phyloP scores from a whole-genome alignment of 768 basidiomycete species.

The Termitomyces sp. region DNA sequence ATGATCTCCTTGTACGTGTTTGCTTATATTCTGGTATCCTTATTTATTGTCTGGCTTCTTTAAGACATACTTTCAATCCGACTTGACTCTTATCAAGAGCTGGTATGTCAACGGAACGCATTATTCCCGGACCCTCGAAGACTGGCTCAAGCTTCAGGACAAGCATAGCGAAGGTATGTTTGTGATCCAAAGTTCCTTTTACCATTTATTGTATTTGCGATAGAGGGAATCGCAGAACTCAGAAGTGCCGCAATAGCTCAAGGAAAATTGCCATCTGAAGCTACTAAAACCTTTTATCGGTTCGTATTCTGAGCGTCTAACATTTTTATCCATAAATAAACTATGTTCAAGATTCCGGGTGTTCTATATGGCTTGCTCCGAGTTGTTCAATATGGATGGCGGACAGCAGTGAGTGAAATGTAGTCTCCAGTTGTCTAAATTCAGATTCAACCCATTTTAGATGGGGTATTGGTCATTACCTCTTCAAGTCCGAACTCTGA shows the following conservation, averaged over 20 bases:
- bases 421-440: slow-evolving; percentile 6
- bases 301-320: background rate
- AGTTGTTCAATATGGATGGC: slow-evolving; percentile 58
- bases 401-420: slow-evolving; percentile 56
- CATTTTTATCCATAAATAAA: background rate
- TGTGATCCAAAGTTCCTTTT: too few species aligned
- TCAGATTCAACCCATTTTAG: slow-evolving; percentile 24
- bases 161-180: slow-evolving; percentile 31
- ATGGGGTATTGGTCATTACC: slow-evolving; percentile 57
- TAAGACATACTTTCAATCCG: slow-evolving; percentile 1
- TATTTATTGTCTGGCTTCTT: too few species aligned
- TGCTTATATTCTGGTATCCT: background rate
- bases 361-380: slow-evolving; percentile 71
- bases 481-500: slow-evolving; percentile 38
- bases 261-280: background rate
- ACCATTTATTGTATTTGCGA: too few species aligned
- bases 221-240: background rate
- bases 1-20: slow-evolving; percentile 2
- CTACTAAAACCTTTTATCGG: background rate
- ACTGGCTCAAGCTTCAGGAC: slow-evolving; percentile 63
- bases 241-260: background rate
- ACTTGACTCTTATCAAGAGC: slow-evolving; percentile 32
- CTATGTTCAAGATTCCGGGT: slow-evolving; percentile 51
- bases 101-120: slow-evolving; percentile 65
- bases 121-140: slow-evolving; percentile 62